Evolutionary conservation across 2,329 filamentous ascomycete genomes (phyloP).

Genomic region (Colletotrichum sp.): DNA sequence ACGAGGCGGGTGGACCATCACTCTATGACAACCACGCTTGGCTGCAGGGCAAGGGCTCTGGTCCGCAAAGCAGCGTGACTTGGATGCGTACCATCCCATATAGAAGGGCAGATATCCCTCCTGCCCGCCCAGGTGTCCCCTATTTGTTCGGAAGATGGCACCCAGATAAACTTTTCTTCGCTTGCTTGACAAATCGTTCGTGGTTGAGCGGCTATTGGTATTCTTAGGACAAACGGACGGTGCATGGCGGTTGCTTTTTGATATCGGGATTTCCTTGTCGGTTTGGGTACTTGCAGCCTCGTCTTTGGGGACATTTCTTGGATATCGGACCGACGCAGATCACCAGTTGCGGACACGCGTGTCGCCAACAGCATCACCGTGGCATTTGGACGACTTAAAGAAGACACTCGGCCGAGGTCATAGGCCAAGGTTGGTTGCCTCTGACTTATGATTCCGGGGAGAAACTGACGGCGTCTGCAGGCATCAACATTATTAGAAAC

Average conservation of each 20-base stretch:
- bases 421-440: background rate
- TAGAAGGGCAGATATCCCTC: conserved; percentile 10
- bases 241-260: conserved; percentile 15
- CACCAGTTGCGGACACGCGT: background rate
- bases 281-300: conserved; percentile 18
- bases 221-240: conserved; percentile 20
- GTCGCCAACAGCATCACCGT: background rate
- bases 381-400: background rate
- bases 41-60: conserved; percentile 18
- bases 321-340: background rate
- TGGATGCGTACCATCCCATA: conserved; percentile 4
- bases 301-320: background rate
- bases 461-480: background rate
- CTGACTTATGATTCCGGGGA: background rate
- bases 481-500: background rate
- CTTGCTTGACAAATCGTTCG: background rate
- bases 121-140: background rate
- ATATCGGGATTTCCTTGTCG: conserved; percentile 13
- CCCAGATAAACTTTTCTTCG: conserved; percentile 1
- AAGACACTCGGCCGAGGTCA: background rate
- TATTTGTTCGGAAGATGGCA: background rate
- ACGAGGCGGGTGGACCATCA: conserved; percentile 17
- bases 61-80: conserved; percentile 4
- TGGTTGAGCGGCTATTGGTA: conserved; percentile 8
- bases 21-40: conserved; percentile 22